phyloP scores from a whole-genome alignment of 768 basidiomycete genomes.

The Sarcomyxa edulis region DNA sequence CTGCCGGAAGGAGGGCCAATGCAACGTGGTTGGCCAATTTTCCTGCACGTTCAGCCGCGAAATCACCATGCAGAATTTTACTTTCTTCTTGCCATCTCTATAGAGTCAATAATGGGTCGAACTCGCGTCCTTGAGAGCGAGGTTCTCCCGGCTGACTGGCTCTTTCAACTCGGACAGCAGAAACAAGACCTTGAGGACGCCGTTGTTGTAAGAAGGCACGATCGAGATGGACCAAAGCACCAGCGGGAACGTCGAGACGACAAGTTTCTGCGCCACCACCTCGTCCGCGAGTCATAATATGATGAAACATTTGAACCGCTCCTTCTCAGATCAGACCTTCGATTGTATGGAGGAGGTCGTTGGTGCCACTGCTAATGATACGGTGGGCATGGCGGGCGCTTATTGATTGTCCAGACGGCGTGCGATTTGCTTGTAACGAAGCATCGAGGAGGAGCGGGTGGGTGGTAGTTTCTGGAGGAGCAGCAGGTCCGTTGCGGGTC shows the following conservation, averaged over 20 bases:
- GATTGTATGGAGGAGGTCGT: conserved; percentile 68
- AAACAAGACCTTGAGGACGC: conserved; percentile 40
- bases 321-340: conserved; percentile 79
- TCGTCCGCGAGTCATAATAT: conserved; percentile 62
- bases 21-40: conserved; percentile 69
- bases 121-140: conserved; percentile 50
- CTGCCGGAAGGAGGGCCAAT: conserved; percentile 74
- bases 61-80: conserved; percentile 74
- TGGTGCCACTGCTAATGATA: conserved; percentile 41
- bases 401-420: conserved; percentile 39
- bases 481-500: conserved; percentile 41
- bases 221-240: conserved; percentile 55
- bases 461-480: conserved; percentile 64
- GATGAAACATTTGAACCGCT: conserved; percentile 79
- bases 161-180: conserved; percentile 63
- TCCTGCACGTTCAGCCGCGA: conserved; percentile 58
- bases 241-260: conserved; percentile 71
- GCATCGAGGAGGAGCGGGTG: conserved; percentile 80
- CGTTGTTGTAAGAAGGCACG: conserved; percentile 46
- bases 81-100: conserved; percentile 90
- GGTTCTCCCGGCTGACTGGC: conserved; percentile 31
- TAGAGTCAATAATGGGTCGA: conserved; percentile 75
- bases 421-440: conserved; percentile 38
- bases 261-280: conserved; percentile 63
- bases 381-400: conserved; percentile 52